Evolutionary conservation across 108 stramenopile genomes (phyloP), one percentile per base, ranked within the genome.

Genomic region (Discostella pseudostelligera): DNA sequence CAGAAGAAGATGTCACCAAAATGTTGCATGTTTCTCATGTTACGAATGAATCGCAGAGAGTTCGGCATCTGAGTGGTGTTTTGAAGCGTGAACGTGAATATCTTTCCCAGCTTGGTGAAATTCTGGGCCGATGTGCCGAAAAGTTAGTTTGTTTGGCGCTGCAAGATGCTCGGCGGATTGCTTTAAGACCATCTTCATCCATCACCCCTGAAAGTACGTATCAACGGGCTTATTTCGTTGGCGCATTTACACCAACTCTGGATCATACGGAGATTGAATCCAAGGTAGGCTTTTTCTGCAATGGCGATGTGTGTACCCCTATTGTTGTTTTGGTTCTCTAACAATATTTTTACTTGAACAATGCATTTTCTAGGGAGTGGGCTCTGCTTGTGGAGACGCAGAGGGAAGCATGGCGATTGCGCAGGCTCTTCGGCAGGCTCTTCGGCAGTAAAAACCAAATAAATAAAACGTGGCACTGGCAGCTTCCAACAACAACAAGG

Each of bases 211-310:
- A 68, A 49, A 61, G 39, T 29, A 17, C 14, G 16, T 42, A 68
- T 21, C 32, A 67, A 39, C 59, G 71, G 66, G 71, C 69, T 10
- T 70, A 70, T 40, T 72, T 72, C 37, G 14, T 48, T 39, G 71
- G 58, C 16, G 65, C 66, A n/a, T 32, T 72, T 14, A 72, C 59
- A 1, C 71, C 71, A 8, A 66, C 71, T 24, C 48, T 72, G 26
- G 71, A 72, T 44, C 71, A 72, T 28, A 72, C 71, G 8, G 67
- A 67, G 55, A 67, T 72, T 12, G 71, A 72, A 45, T 36, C 66
- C 19, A 72, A 67, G 46, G 65, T 65, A 37, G 28, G 65, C 1
- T 0, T 2, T 16, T 7, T 0, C 9, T 50, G 24, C 6, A 25
- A 21, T 17, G 4, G 5, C 19, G 9, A 21, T 47, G 16, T 47